Percentiles rank a stretch among this genome's conserved stretches.
Evolutionary conservation across 148 eudicot species (phyloP).

Genomic region (Bassia scoparia): DNA sequence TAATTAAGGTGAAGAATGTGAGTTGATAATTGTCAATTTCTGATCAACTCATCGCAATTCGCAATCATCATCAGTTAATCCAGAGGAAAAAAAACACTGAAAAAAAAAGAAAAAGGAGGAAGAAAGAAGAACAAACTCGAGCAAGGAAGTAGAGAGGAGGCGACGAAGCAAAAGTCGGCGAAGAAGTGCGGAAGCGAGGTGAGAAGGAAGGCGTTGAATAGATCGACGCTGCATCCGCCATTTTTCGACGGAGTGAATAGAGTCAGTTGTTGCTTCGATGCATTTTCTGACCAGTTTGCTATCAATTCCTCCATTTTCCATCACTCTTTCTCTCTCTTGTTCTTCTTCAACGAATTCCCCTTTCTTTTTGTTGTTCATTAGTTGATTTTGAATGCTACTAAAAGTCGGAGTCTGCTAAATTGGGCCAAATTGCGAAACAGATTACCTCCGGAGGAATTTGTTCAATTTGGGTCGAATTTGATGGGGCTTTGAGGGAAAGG

Average conservation of each 20-base stretch:
- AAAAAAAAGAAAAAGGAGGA: not conserved
- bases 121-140: conserved; percentile 44
- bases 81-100: too few relatives aligned
- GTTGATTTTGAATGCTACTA: too few relatives aligned
- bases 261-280: conserved; percentile 54
- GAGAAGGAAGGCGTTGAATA: conserved; percentile 67
- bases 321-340: conserved; percentile 12
- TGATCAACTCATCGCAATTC: too few relatives aligned
- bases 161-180: conserved; percentile 67
- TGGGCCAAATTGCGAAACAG: too few relatives aligned
- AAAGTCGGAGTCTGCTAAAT: too few relatives aligned
- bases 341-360: not conserved
- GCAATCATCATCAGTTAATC: not conserved
- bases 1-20: too few relatives aligned
- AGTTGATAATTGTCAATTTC: too few relatives aligned
- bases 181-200: conserved; percentile 59
- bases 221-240: conserved; percentile 91
- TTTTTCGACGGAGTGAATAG: conserved; percentile 51
- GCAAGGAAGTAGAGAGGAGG: conserved; percentile 72
- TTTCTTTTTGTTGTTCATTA: too few relatives aligned
- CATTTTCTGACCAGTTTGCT: conserved; percentile 48
- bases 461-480: too few relatives aligned
- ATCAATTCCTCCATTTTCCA: conserved; percentile 30
- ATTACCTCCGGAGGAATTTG: too few relatives aligned
- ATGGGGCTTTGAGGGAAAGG: too few relatives aligned